Conservation (phyloP, 192 early-diverging fungal genomes). For the Obelidium mucronatum region DNA sequence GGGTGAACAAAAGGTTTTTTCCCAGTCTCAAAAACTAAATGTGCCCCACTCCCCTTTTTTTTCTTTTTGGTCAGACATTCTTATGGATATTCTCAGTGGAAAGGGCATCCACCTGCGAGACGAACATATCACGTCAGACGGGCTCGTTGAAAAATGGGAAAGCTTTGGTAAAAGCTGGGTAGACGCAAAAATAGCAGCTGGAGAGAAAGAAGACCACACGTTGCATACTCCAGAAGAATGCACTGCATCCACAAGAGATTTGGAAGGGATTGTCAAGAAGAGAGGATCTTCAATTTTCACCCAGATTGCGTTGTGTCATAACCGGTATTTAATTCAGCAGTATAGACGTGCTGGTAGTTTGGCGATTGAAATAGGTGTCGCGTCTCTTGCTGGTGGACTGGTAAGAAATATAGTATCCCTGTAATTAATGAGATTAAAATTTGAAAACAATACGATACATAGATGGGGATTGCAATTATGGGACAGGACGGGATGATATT, state of each 20-base stretch:
- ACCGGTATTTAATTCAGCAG: conserved; percentile 49
- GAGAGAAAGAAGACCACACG: not conserved
- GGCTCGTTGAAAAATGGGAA: conserved; percentile 13
- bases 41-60: too few species aligned
- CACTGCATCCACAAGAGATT: conserved; percentile 14
- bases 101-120: conserved; percentile 2
- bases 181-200: conserved; percentile 50
- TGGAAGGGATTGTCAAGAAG: conserved; percentile 28
- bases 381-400: conserved; percentile 43
- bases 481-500: conserved; percentile 34
- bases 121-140: conserved; percentile 3
- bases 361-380: conserved; percentile 52
- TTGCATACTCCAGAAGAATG: not conserved
- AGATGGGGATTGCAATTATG: conserved; percentile 35
- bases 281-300: conserved; percentile 31
- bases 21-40: too few species aligned
- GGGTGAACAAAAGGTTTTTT: too few species aligned
- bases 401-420: too few species aligned
- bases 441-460: not conserved
- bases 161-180: conserved; percentile 52
- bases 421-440: not conserved
- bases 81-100: conserved; percentile 56
- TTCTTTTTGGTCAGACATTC: too few species aligned
- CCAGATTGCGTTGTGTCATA: conserved; percentile 48
- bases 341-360: conserved; percentile 28